Base-by-base conservation (phyloP, 768 basidiomycete species). In the Chlorophyllum brunneum region DNA sequence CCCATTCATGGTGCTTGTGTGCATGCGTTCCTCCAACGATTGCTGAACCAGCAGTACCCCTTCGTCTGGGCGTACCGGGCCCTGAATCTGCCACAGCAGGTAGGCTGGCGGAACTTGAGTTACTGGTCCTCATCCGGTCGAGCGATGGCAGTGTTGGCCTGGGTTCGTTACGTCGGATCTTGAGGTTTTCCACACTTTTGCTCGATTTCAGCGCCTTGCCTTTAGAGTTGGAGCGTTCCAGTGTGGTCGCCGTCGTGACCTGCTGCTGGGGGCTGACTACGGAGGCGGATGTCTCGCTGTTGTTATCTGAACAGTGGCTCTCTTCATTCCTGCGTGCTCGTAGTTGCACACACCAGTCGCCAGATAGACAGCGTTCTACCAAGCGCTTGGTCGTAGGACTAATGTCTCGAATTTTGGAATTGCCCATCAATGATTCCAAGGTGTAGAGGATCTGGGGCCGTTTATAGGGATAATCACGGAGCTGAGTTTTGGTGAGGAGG, bases 401-500 rank as follows among this genome's bases (percentile, higher is more conserved):
- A 57, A 95, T 76, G 40, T 95, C 90, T 26, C 89, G 81, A 48
- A 97, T 88, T 37, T 81, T 74, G 11, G 82, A 73, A 59, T 94
- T 80, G 54, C 83, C 77, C 29, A 86, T 75, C 24, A 97, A 77
- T 0, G 83, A 85, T 61, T 92, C 88, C 24, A 99, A 79, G 9
- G 87, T 77, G 40, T 82, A 81, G 16, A 92, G 84, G 60, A 98
- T 90, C 65, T 95, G 90, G 1, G 86, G 77, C 6, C 94, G 88
- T 64, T 99, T 99, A 73, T 98, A 98, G 0, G 92, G 89, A 52
- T 84, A 69, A 11, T 80, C 72, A 10, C 83, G 83, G 5, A 99
- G 76, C 66, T 99, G 97, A 0, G 95, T 98, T 67, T 91, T 93
- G 8, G 89, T 93, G 37, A 99, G 79, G 3, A 99, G 83, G 0